phyloP scores from a whole-genome alignment of 768 basidiomycete species.

The Collybiopsis luxurians region DNA sequence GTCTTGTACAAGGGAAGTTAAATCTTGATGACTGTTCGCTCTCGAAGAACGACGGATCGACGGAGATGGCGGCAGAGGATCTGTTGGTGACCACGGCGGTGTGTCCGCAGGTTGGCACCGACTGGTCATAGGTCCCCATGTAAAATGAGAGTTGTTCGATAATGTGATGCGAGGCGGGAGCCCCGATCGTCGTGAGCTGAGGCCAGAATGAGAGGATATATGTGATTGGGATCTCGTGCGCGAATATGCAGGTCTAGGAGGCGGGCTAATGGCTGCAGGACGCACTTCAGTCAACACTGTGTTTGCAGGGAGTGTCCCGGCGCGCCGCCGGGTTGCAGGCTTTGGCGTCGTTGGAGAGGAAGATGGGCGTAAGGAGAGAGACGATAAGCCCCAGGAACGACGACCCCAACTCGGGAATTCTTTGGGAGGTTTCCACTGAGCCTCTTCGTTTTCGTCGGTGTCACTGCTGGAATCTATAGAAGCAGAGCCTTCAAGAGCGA shows the following conservation, averaged over 20 bases:
- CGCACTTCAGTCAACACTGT: neutral
- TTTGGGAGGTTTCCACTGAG: constrained; percentile 8
- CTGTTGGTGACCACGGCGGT: constrained; percentile 29
- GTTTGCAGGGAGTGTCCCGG: constrained; percentile 4
- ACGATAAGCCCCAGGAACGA: constrained; percentile 25
- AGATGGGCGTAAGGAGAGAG: constrained; percentile 20
- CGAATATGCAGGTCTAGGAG: neutral
- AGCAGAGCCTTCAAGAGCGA: constrained; percentile 17
- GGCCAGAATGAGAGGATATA: neutral
- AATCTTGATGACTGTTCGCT: constrained; percentile 50
- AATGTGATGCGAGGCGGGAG: neutral
- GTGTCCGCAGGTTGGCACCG: constrained; percentile 19
- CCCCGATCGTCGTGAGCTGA: neutral
- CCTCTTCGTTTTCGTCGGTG: constrained; percentile 28
- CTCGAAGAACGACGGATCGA: constrained; percentile 43
- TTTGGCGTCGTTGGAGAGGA: neutral
- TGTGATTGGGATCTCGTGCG: constrained; percentile 2
- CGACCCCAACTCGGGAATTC: constrained; percentile 54
- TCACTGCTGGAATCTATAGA: constrained; percentile 22
- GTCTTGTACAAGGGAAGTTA: constrained; percentile 55
- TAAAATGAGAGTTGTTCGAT: neutral
- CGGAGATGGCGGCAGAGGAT: constrained; percentile 41
- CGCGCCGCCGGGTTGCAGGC: neutral
- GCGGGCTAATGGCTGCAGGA: neutral
- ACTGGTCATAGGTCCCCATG: no score